These are phyloP conservation scores for Candida tunisiensis DNA, from an alignment of 1,139 yeast genomes.

Conservation along the genomic window DNA sequence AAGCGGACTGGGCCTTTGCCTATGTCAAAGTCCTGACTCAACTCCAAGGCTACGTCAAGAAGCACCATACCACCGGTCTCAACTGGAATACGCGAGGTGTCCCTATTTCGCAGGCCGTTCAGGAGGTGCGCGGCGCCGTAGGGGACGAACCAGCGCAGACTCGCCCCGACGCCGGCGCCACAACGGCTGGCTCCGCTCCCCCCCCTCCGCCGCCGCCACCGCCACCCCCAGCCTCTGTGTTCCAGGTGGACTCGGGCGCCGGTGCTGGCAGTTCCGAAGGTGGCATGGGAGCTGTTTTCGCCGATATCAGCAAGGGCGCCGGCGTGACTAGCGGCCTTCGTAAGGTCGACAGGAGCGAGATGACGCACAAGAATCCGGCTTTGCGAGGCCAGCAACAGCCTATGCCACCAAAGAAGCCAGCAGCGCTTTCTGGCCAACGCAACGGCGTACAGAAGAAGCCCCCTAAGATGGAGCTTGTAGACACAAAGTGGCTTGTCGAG, in stretches of 20 bases:
- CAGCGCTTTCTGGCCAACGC: conserved; percentile 28
- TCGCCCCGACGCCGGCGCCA: conserved; percentile 17
- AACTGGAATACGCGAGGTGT: conserved; percentile 48
- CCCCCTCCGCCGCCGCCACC: conserved; percentile 29
- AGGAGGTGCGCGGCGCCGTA: conserved; percentile 12
- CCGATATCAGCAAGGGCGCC: conserved; percentile 80
- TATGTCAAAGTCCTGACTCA: conserved; percentile 50
- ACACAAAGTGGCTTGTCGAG: conserved; percentile 81
- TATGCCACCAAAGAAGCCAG: conserved; percentile 22
- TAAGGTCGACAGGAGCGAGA: conserved; percentile 84
- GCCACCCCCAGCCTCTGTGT: conserved; percentile 52
- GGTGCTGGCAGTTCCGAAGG: conserved; percentile 14
- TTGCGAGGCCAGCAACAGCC: conserved; percentile 34
- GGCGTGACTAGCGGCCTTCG: conserved; percentile 68
- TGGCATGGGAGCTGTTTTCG: conserved; percentile 78
- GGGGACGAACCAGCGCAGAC: conserved; percentile 15
- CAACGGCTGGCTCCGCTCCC: conserved; percentile 11
- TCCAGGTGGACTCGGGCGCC: conserved; percentile 27
- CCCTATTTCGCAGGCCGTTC: conserved; percentile 29
- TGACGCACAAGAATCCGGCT: conserved; percentile 89
- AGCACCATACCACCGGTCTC: conserved; percentile 67
- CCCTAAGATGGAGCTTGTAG: conserved; percentile 63
- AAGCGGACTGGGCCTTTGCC: conserved; percentile 57
- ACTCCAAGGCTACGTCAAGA: conserved; percentile 56
- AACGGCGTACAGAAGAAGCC: no score